A percentile compares a stretch with the other conserved stretches of the same genome.
phyloP scores from a whole-genome alignment of 2,329 filamentous ascomycete species.

The Paraconiothyrium brasiliense region DNA sequence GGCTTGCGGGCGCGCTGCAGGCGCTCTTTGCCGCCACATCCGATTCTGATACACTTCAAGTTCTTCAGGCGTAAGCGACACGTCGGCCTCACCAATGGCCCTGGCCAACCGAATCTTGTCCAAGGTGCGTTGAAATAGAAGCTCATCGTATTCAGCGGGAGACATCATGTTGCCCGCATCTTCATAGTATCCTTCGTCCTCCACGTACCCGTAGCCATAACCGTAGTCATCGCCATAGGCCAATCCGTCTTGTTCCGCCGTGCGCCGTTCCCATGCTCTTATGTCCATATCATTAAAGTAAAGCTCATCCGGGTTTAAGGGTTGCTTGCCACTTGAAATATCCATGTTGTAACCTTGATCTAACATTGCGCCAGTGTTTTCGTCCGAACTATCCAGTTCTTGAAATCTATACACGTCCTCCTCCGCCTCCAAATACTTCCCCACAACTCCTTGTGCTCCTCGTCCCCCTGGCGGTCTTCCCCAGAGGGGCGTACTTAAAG shows the following conservation, averaged over 20 bases:
- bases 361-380: slow-evolving; percentile 57
- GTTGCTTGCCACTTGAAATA: slow-evolving; percentile 36
- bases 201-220: slow-evolving; percentile 56
- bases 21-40: slow-evolving; percentile 60
- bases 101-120: slow-evolving; percentile 82
- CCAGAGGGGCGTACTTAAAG: slow-evolving; percentile 88
- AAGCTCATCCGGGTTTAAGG: slow-evolving; percentile 56
- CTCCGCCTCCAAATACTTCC: slow-evolving; percentile 60
- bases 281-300: slow-evolving; percentile 60
- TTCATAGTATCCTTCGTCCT: slow-evolving; percentile 60
- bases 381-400: slow-evolving; percentile 68
- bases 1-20: slow-evolving; percentile 38
- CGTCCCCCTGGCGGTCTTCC: slow-evolving; percentile 98
- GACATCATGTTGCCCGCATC: slow-evolving; percentile 51
- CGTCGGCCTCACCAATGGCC: slow-evolving; percentile 77
- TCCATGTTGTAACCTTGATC: slow-evolving; percentile 50
- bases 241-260: slow-evolving; percentile 58
- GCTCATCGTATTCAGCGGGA: slow-evolving; percentile 70
- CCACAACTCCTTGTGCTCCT: slow-evolving; percentile 54
- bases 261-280: slow-evolving; percentile 50
- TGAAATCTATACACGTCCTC: slow-evolving; percentile 65
- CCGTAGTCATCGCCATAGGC: slow-evolving; percentile 61
- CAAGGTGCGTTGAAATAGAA: slow-evolving; percentile 79
- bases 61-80: slow-evolving; percentile 82
- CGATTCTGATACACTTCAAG: slow-evolving; percentile 79